Percentiles rank a stretch among this genome's conserved stretches.
phyloP scores from a whole-genome alignment of 129 eudicot species.

The Silybum marianum region DNA sequence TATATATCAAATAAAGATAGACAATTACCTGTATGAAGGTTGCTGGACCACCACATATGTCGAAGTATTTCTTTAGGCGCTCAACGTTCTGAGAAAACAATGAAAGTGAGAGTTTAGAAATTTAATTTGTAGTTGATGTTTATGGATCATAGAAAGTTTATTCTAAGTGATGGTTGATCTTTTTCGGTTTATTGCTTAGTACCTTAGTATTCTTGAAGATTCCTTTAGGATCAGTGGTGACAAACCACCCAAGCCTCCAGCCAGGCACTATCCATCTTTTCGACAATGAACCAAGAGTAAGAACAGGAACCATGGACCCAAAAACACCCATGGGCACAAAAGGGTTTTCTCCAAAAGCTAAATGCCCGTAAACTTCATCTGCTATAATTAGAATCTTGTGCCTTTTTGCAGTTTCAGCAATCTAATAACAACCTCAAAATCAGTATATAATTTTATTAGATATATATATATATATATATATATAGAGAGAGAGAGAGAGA shows the following conservation, averaged over 20 bases:
- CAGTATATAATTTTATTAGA: background rate
- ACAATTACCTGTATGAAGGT: constrained; percentile 85
- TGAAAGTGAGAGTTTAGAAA: background rate
- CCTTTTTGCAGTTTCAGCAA: constrained; percentile 80
- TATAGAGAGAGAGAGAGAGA: too few species aligned
- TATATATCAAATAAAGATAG: background rate
- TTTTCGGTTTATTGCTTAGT: background rate
- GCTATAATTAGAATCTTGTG: constrained; percentile 69
- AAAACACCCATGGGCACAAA: constrained; percentile 95
- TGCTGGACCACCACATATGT: constrained; percentile 92
- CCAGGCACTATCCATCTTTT: constrained; percentile 99
- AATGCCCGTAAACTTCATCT: constrained; percentile 98
- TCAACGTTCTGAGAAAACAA: constrained; percentile 59
- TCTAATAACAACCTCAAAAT: constrained; percentile 41
- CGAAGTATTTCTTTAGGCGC: constrained; percentile 80
- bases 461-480: too few species aligned
- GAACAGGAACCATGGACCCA: constrained; percentile 74
- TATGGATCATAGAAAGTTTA: background rate
- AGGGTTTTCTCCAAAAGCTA: constrained; percentile 84
- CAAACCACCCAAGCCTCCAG: constrained; percentile 98
- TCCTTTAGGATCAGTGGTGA: constrained; percentile 68
- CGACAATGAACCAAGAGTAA: constrained; percentile 93
- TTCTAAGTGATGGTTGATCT: background rate
- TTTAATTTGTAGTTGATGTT: background rate
- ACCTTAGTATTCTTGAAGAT: constrained; percentile 71